Evolutionary conservation across 2,329 filamentous ascomycete species (phyloP), one percentile per base, ranked within the genome.

Genomic region (Ophiostoma tasmaniense): DNA sequence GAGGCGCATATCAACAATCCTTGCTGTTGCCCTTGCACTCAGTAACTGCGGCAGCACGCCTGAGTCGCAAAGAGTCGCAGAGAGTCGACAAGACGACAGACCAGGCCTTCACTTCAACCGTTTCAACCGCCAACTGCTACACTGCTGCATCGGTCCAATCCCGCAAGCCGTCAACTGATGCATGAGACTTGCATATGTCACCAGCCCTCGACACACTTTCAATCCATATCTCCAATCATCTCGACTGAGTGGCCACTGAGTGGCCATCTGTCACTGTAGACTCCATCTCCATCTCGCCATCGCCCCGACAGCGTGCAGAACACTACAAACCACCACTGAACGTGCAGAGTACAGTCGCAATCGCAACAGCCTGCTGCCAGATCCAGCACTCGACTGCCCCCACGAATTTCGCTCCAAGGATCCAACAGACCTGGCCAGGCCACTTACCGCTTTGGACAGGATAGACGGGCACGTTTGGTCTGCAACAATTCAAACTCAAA

Each of bases 311-410:
- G 61, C 20, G 20, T 62, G 17, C 30, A 20, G 11, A 28, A 22
- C 45, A 50, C 17, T 50, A 50, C 45, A 50, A 20, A 20, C 25
- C 22, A 11, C 10, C 17, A 22, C n/a, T 55, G 22, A n/a, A 20
- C 37, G n/a, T 17, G 30, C 33, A 11, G 30, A 11, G 33, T 33
- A 33, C 33, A 33, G 33, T 33, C 33, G 33, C 33, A 33, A 33
- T 64, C 33, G 17, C 33, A 37, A 37, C 61, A 20, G 61, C 33
- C 61, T 64, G 61, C 61, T 64, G 61, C 33, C 33, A 64, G 61
- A 64, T 64, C 61, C 20, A 64, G 33, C 61, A 64, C 61, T 30
- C 33, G 20, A 39, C 20, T 64, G 61, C 61, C 61, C 61, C 61
- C 61, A 39, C 61, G 61, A 64, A 64, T 39, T 64, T 22, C 50